A percentile compares a stretch with the other conserved stretches of the same genome.
phyloP scores from a whole-genome alignment of 371 early-diverging fungal species.

The Phascolomyces articulosus region DNA sequence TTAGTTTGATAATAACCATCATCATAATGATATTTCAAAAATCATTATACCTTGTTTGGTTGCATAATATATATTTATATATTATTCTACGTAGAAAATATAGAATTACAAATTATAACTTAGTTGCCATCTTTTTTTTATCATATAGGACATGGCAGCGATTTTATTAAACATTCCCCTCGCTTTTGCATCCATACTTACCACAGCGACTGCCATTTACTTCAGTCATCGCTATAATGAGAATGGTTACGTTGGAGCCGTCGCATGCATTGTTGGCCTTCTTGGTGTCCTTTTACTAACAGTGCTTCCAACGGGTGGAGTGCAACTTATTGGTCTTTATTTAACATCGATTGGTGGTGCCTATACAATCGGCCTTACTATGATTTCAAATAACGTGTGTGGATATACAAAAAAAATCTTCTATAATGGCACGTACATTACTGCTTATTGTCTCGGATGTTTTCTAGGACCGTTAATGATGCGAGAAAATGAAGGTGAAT shows the following conservation, averaged over 20 bases:
- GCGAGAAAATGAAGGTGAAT: constrained; percentile 4
- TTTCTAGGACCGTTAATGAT: constrained; percentile 22
- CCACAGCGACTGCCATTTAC: constrained; percentile 14
- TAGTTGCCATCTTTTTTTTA: not conserved
- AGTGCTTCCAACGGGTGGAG: constrained; percentile 20
- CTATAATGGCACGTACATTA: constrained; percentile 18
- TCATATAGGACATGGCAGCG: constrained; percentile 7
- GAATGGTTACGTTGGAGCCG: constrained; percentile 22
- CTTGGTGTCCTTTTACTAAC: constrained; percentile 26
- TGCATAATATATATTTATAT: too few relatives aligned
- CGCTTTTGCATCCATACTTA: not conserved
- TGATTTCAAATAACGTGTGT: not conserved
- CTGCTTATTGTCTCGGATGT: constrained; percentile 20
- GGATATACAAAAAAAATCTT: constrained; percentile 19
- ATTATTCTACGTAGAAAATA: too few relatives aligned
- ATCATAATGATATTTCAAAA: too few relatives aligned
- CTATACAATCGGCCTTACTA: constrained; percentile 19
- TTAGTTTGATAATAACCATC: too few relatives aligned
- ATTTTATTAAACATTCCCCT: constrained; percentile 12
- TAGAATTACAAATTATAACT: too few relatives aligned
- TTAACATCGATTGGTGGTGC: constrained; percentile 13
- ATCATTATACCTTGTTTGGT: too few relatives aligned
- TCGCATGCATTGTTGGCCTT: constrained; percentile 7
- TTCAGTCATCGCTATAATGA: constrained; percentile 18
- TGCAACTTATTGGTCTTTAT: constrained; percentile 24